Base-by-base conservation (phyloP, 148 eudicot species). In the Camellia granthamiana region DNA sequence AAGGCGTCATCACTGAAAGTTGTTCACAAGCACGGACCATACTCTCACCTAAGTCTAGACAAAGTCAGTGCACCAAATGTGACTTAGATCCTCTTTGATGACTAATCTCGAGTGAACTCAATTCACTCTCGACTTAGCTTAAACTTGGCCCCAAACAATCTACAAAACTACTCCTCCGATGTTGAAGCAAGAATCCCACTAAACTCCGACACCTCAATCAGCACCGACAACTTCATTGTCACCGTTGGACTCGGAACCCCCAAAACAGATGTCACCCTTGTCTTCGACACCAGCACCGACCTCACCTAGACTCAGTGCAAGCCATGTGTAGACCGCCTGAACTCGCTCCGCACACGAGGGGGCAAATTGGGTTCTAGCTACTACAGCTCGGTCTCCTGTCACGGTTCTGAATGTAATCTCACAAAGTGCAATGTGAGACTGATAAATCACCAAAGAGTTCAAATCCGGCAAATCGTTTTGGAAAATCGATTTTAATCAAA, bases 201-300 rank as follows among this genome's bases (percentile, higher is more conserved):
- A 4, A 88, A 84, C 76, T 83, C 91, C 0, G 97, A 94, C 7
- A 74, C 42, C 64, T 84, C 90, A 3, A 73, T 91, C 12, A 90
- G 95, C 62, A 84, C 95, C 0, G 90, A 87, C 9, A 93, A 93
- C 80, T 93, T 83, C 82, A 47, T 91, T 4, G 94, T 91, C 15
- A 82, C 80, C 0, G 61, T 93, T 2, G 90, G 92, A 7, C 86
- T 93, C 18, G 95, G 92, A 18, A 84, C 94, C 1, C 97, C 97
- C 1, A 74, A 60, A 21, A 91, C 79, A 74, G 62, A 86, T 67
- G 86, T 91, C 52, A 79, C 90, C 15, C 89, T 93, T 58, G 81
- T 93, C 19, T 91, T 93, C 41, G 97, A 93, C 83, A 91, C 95
- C 2, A 94, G 93, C 65, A 88, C 82, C 58, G 80, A 84, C 75